Evolutionary conservation across 306 rosid genomes (phyloP), one percentile per base, ranked within the genome.

Genomic region (Ceratonia siliqua): DNA sequence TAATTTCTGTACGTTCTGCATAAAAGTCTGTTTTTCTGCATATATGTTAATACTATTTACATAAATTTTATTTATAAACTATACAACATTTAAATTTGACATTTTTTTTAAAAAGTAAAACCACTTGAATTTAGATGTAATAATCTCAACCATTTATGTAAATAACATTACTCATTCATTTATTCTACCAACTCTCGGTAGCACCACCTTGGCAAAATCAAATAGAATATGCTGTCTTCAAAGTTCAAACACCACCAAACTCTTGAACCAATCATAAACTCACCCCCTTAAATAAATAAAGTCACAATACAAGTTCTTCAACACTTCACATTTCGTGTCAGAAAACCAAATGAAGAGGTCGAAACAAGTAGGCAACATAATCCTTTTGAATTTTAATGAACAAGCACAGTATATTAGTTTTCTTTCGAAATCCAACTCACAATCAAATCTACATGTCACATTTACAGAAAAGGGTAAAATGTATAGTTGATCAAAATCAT

Each of bases 241-340:
- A 68, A 57, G 45, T 57, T 77, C 53, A 76, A 49, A 12, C 15
- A 33, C 43, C 6, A 52, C 54, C 75, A 43, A 58, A 9, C 53
- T 38, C 21, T 65, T 41, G 12, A 21, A 3, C 32, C n/a, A 21
- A 12, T 24, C 59, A 22, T 4, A 58, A 43, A 59, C 24, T 38
- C 46, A 27, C 5, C 18, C 30, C 56, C 32, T n/a, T n/a, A 27
- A 28, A 28, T 30, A 4, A 43, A 59, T 13, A 46, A 13, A 22
- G 68, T 56, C 57, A 55, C 5, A 22, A 7, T 39, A 46, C 22
- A 45, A 54, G 32, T 24, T 50, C 53, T 17, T 43, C 8, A 45
- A 56, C 25, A 30, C 15, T 30, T 28, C 73, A 76, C 14, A 62
- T 35, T 62, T 15, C 32, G 21, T 30, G 55, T 11, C 49, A 79